Evolutionary conservation across 164 flowering plant species (phyloP).

Genomic region (Aristolochia contorta): DNA sequence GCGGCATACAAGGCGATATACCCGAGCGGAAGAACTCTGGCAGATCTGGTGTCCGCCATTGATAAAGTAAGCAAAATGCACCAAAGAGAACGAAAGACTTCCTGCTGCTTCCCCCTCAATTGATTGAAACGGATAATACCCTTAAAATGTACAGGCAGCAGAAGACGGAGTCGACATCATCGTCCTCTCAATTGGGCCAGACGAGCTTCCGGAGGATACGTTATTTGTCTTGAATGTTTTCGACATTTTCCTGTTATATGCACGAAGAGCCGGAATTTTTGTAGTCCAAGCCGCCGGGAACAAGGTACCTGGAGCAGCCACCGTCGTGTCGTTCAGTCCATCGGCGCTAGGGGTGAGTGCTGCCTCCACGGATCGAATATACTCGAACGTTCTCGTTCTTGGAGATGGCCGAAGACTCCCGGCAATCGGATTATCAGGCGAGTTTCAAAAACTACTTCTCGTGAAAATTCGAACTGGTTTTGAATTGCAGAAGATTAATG

Average conservation of each 20-base stretch:
- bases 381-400: constrained; percentile 47
- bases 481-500: neutral
- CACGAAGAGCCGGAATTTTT: constrained; percentile 66
- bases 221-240: constrained; percentile 54
- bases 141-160: constrained; percentile 28
- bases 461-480: too few species aligned
- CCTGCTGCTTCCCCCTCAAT: neutral
- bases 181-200: constrained; percentile 74
- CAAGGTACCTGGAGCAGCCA: constrained; percentile 51
- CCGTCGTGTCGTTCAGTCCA: constrained; percentile 68
- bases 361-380: constrained; percentile 52
- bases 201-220: constrained; percentile 67
- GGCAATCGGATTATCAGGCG: constrained; percentile 86
- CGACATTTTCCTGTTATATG: constrained; percentile 55
- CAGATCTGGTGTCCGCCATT: constrained; percentile 79
- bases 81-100: neutral
- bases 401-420: constrained; percentile 47
- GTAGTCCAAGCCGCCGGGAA: constrained; percentile 91
- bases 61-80: constrained; percentile 48
- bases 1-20: constrained; percentile 90
- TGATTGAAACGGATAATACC: neutral
- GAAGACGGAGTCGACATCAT: constrained; percentile 74
- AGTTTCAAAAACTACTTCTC: neutral
- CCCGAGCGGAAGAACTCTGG: constrained; percentile 57
- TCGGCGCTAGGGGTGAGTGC: constrained; percentile 78